phyloP scores from a whole-genome alignment of 805 yeast genomes.

The Ogataea naganishii region DNA sequence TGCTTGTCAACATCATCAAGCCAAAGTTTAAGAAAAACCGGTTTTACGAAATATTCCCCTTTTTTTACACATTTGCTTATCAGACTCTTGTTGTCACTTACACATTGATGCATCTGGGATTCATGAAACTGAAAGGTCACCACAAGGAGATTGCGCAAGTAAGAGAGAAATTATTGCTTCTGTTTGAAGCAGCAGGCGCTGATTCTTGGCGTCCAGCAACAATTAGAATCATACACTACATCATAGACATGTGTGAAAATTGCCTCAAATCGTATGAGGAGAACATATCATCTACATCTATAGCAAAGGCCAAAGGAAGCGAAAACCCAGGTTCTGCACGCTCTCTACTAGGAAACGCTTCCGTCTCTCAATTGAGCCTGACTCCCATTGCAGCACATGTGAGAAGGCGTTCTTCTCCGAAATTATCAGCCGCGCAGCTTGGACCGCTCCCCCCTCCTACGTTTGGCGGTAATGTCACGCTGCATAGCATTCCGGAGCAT shows the following conservation, averaged over 20 bases:
- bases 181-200: constrained; percentile 19
- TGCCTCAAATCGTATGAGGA: constrained; percentile 16
- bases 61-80: constrained; percentile 38
- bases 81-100: constrained; percentile 44
- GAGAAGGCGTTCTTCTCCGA: too few species aligned
- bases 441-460: too few species aligned
- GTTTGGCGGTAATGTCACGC: constrained; percentile 1
- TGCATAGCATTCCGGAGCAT: constrained; percentile 10
- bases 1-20: constrained; percentile 25
- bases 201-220: constrained; percentile 22
- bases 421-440: too few species aligned
- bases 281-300: constrained; percentile 5
- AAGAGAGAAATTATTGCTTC: constrained; percentile 19
- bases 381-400: neutral
- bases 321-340: neutral
- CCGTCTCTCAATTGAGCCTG: constrained; percentile 1
- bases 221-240: constrained; percentile 21
- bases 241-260: constrained; percentile 23
- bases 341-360: constrained; percentile 2
- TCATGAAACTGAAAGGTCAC: constrained; percentile 19
- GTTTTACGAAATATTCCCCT: constrained; percentile 34
- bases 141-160: constrained; percentile 17
- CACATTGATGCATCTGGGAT: constrained; percentile 37
- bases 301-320: neutral
- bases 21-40: constrained; percentile 19